Evolutionary conservation across 495 filamentous ascomycete species (phyloP).

Genomic region (Penicillium soppii): DNA sequence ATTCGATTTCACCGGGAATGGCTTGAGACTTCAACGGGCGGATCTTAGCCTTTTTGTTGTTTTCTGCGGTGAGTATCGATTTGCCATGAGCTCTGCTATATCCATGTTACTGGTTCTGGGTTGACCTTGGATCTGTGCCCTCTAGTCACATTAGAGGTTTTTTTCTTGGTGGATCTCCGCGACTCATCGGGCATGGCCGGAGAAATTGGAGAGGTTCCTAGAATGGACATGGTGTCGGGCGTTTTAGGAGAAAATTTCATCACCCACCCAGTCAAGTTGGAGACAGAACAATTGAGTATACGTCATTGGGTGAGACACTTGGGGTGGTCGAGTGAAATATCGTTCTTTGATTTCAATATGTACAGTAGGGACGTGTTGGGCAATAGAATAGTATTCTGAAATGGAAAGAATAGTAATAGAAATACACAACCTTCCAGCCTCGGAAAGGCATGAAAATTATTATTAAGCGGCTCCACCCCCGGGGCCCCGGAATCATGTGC

Average conservation of each 20-base stretch:
- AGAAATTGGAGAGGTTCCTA: neutral
- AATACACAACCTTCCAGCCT: no score
- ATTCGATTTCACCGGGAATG: neutral
- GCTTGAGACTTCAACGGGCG: neutral
- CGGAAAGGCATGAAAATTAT: no score
- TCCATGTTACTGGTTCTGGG: neutral
- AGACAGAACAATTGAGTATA: neutral
- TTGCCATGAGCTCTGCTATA: neutral
- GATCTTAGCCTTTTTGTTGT: neutral
- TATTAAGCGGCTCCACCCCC: slow-evolving; percentile 8
- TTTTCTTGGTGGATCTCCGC: slow-evolving; percentile 13
- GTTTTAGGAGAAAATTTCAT: slow-evolving; percentile 24
- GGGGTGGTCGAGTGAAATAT: no score
- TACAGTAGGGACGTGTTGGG: no score
- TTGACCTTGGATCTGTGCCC: neutral
- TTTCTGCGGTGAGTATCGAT: neutral
- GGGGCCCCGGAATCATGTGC: slow-evolving; percentile 13
- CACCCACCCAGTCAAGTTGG: neutral
- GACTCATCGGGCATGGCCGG: slow-evolving; percentile 18
- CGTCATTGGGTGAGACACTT: neutral
- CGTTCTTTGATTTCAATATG: no score
- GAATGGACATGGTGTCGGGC: slow-evolving; percentile 18
- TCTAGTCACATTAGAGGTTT: neutral
- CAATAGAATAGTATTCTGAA: neutral
- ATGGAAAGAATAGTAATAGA: neutral